Percentiles rank a stretch among this genome's conserved stretches.
Conservation (phyloP, 148 eudicot genomes). For the Arctostaphylos glauca region DNA sequence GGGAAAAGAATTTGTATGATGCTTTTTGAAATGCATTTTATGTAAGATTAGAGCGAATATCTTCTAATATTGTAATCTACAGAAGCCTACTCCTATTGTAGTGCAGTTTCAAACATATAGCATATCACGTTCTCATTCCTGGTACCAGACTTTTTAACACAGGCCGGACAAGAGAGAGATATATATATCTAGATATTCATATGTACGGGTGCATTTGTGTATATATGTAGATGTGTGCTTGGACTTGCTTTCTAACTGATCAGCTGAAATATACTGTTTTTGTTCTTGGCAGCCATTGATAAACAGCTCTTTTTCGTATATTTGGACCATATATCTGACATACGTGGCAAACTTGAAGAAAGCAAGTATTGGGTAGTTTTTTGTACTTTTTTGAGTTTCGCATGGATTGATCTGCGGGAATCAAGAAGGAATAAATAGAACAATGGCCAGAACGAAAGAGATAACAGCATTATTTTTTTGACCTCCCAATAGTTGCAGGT, state of each 20-base stretch:
- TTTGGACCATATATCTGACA: constrained; percentile 79
- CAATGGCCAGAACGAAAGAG: background rate
- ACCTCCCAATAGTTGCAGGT: background rate
- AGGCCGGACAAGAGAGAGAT: too few species aligned
- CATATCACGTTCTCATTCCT: too few species aligned
- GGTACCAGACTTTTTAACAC: too few species aligned
- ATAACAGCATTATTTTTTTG: background rate
- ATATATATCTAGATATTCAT: too few species aligned
- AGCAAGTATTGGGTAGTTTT: constrained; percentile 26
- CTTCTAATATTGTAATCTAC: too few species aligned
- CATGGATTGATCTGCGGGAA: background rate
- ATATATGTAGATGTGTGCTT: background rate
- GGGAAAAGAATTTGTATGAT: too few species aligned
- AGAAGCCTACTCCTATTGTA: too few species aligned
- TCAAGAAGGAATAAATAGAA: background rate
- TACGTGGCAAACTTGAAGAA: constrained; percentile 74
- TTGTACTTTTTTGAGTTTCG: background rate
- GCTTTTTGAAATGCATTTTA: too few species aligned
- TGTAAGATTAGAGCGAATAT: too few species aligned
- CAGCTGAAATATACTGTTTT: background rate
- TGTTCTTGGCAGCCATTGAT: constrained; percentile 58
- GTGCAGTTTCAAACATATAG: too few species aligned
- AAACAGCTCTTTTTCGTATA: constrained; percentile 63
- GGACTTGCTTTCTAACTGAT: background rate
- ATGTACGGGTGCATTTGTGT: background rate